Percentiles rank a stretch among this genome's conserved stretches.
These are phyloP conservation scores for Exophiala phaeomuriformis DNA, from an alignment of 2,329 filamentous ascomycete genomes.

Conservation along the genomic window DNA sequence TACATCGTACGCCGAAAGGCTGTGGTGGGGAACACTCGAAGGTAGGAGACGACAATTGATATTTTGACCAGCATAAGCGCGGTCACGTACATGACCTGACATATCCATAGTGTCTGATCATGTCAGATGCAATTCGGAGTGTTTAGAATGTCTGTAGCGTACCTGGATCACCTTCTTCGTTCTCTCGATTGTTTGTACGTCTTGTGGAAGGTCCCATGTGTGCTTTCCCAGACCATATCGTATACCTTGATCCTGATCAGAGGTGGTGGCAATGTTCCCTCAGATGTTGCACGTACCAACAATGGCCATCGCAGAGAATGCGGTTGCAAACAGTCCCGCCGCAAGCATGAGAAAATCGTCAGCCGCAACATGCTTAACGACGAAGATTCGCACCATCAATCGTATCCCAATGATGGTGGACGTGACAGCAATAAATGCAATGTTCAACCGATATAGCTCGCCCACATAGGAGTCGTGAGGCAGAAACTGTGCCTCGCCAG, in stretches of 20 bases:
- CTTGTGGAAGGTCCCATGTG: slow-evolving; percentile 27
- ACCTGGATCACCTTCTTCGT: slow-evolving; percentile 26
- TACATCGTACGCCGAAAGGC: slow-evolving; percentile 21
- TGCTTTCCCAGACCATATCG: slow-evolving; percentile 32
- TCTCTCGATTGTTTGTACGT: slow-evolving; percentile 17
- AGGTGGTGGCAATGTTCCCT: neutral
- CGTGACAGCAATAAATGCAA: slow-evolving; percentile 21
- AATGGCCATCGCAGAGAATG: slow-evolving; percentile 22
- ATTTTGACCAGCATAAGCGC: slow-evolving; percentile 33
- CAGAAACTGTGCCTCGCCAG: slow-evolving; percentile 4
- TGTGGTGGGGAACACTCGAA: slow-evolving; percentile 30
- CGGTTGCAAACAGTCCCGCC: slow-evolving; percentile 19
- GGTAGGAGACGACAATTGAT: slow-evolving; percentile 30
- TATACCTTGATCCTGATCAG: slow-evolving; percentile 9
- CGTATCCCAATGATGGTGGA: slow-evolving; percentile 17
- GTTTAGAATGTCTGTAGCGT: slow-evolving; percentile 4
- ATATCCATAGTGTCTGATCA: slow-evolving; percentile 39
- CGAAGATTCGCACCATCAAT: slow-evolving; percentile 18
- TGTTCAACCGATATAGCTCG: slow-evolving; percentile 20
- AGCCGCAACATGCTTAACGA: slow-evolving; percentile 22
- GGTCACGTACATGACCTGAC: slow-evolving; percentile 45
- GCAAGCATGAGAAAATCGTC: slow-evolving; percentile 25
- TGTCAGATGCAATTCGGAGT: slow-evolving; percentile 2
- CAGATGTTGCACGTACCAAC: slow-evolving; percentile 14
- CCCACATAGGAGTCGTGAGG: slow-evolving; percentile 20